Evolutionary conservation across 371 early-diverging fungal genomes (phyloP), one percentile per base, ranked within the genome.

Genomic region (Rhizoclosmatium hyalinum): DNA sequence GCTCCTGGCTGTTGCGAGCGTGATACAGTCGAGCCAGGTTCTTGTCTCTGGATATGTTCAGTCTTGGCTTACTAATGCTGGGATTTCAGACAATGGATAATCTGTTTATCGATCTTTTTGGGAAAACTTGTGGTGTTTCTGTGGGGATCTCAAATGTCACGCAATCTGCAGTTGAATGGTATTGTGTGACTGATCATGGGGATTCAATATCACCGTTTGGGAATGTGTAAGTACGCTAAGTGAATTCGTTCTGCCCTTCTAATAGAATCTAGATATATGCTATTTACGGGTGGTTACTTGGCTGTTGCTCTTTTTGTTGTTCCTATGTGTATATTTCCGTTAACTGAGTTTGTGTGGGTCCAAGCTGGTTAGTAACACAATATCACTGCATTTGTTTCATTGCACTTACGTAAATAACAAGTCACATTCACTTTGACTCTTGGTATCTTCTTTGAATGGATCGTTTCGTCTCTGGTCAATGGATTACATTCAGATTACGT

Each of bases 91-190:
- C 85, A 2, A 61, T 82, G 21, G 88, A 87, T 71, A 82, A 83
- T 57, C 68, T 87, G 5, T 43, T 85, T 8, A 75, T 85, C 8
- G 82, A 81, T 45, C 70, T 84, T 8, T 85, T 85, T 73, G 78
- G 82, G 12, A 79, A 76, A 56, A 78, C 83, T 2, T 87, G 86
- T 60, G 88, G 83, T 5, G 45, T 84, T 3, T 79, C 79, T 14
- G 42, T 82, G 42, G 24, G 57, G 3, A 17, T 44, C 3, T 72
- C 55, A 46, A 70, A 71, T 43, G 61, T 66, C 41, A 55, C 67
- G 45, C 56, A n/a, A 45, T 32, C 46, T 24, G 50, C 24, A 19
- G 3, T 68, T 0, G 67, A 57, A 43, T 75, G 63, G 65, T 6
- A 68, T 39, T 79, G 79, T 54, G 76, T 77, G 12, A 19, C 41